Percentiles rank a stretch among this genome's conserved stretches.
Evolutionary conservation across 2,329 filamentous ascomycete genomes (phyloP).

Genomic region (Blastomyces emzantsi): DNA sequence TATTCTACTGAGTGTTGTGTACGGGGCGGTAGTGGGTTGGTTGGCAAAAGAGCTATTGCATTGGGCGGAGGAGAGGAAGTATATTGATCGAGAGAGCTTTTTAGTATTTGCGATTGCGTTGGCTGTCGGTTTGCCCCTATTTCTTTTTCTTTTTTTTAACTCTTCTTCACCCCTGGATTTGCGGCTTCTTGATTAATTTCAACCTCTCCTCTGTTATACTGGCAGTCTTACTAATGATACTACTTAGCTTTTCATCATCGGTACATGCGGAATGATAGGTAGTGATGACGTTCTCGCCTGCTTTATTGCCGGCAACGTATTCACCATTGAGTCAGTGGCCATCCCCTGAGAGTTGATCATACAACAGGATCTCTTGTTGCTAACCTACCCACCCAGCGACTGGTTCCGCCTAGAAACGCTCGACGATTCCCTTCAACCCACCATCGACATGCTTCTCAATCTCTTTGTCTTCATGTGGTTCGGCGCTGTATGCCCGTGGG

Average conservation of each 20-base stretch:
- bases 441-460: conserved; percentile 90
- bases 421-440: conserved; percentile 88
- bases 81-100: conserved; percentile 80
- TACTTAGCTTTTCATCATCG: conserved; percentile 65
- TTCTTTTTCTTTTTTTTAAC: too few species aligned
- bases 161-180: background rate
- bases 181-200: background rate
- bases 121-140: conserved; percentile 45
- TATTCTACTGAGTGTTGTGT: conserved; percentile 67
- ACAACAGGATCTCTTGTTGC: conserved; percentile 1
- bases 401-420: conserved; percentile 85
- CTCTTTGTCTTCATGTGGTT: conserved; percentile 86
- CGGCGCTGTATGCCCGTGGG: conserved; percentile 77
- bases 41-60: conserved; percentile 72
- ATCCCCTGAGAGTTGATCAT: background rate
- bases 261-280: conserved; percentile 77
- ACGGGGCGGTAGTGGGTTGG: conserved; percentile 71
- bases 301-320: conserved; percentile 84
- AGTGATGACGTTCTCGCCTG: conserved; percentile 86
- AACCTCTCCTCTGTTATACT: background rate
- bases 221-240: conserved; percentile 5
- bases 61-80: conserved; percentile 71
- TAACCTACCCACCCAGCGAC: conserved; percentile 44
- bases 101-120: conserved; percentile 78
- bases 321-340: conserved; percentile 65